These are phyloP conservation scores for Neoscytalidium dimidiatum DNA, from an alignment of 2,329 filamentous ascomycete species.

Conservation along the genomic window DNA sequence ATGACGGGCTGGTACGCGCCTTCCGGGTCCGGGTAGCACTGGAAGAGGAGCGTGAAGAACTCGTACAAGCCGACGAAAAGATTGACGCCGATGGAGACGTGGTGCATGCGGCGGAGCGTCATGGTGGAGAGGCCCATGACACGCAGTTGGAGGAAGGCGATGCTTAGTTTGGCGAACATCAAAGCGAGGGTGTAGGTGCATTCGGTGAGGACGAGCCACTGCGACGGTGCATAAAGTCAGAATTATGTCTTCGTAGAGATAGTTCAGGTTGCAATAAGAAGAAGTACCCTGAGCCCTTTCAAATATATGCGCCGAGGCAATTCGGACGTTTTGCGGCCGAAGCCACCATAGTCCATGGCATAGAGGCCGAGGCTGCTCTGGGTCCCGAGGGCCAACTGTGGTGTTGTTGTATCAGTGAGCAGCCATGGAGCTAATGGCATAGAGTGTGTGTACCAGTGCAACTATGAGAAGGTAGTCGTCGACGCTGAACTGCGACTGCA, in stretches of 20 bases:
- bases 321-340: neutral
- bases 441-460: neutral
- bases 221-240: too few relatives aligned
- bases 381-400: neutral
- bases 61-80: neutral
- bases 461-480: slow-evolving; percentile 2
- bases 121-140: slow-evolving; percentile 2
- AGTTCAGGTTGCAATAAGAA: too few relatives aligned
- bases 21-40: neutral
- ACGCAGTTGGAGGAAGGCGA: slow-evolving; percentile 8
- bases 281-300: neutral
- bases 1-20: neutral
- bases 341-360: neutral
- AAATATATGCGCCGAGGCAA: neutral
- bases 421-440: neutral
- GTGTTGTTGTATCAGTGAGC: too few relatives aligned
- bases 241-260: too few relatives aligned
- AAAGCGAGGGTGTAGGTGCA: slow-evolving; percentile 7
- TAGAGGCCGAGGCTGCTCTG: neutral
- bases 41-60: slow-evolving; percentile 1
- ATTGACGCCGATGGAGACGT: neutral
- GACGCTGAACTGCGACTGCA: slow-evolving; percentile 8
- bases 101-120: slow-evolving; percentile 3
- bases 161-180: slow-evolving; percentile 13
- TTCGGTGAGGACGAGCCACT: slow-evolving; percentile 3